These are phyloP conservation scores for Agarophyton chilense DNA, from an alignment of 23 red algal genomes.

Conservation along the genomic window DNA sequence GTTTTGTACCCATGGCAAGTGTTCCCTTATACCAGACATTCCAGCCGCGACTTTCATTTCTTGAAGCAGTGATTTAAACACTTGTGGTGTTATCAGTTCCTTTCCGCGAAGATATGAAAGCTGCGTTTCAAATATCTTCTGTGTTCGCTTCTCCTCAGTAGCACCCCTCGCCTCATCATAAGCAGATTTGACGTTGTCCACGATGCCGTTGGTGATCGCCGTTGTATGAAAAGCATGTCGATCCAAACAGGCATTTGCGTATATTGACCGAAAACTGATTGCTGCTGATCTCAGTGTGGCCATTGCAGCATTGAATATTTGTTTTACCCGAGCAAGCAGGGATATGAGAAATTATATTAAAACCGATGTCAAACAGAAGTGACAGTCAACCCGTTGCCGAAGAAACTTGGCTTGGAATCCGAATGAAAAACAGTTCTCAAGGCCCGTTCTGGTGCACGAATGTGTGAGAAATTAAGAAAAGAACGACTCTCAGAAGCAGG, in stretches of 20 bases:
- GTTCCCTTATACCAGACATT: constrained; percentile 43
- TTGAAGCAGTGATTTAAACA: constrained; percentile 51
- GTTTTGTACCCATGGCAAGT: constrained; percentile 74
- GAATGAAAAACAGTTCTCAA: too few relatives aligned
- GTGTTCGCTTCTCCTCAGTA: constrained; percentile 28
- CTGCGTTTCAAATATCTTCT: constrained; percentile 46
- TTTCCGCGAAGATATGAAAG: constrained; percentile 38
- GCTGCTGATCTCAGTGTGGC: background rate
- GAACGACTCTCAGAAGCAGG: too few relatives aligned
- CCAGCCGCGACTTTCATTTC: constrained; percentile 65
- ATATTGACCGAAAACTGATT: background rate
- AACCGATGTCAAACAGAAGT: too few relatives aligned
- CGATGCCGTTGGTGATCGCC: background rate
- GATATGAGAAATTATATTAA: too few relatives aligned
- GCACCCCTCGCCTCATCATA: constrained; percentile 19
- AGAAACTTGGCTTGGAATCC: too few relatives aligned
- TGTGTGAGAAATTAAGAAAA: too few relatives aligned
- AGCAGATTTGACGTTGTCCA: constrained; percentile 27
- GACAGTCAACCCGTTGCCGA: too few relatives aligned
- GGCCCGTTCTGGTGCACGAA: too few relatives aligned
- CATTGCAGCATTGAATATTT: background rate
- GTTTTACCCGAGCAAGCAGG: background rate
- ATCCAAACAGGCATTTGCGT: background rate
- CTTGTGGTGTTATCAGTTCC: constrained; percentile 38
- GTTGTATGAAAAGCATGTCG: background rate